These are phyloP conservation scores for Umbelopsis ramanniana DNA, from an alignment of 192 early-diverging fungal genomes.

Conservation along the genomic window DNA sequence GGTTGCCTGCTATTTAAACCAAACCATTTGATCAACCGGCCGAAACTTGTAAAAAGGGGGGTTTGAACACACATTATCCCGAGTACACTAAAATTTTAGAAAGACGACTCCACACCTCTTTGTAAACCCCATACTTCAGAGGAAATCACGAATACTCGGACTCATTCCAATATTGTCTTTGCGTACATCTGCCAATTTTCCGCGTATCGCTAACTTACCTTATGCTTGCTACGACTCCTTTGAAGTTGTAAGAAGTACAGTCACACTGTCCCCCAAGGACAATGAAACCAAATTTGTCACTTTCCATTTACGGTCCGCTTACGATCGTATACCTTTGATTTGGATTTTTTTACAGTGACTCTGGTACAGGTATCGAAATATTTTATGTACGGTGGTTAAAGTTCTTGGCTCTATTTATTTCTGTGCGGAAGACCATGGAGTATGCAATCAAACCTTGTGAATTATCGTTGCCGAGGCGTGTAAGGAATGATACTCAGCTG, in stretches of 20 bases:
- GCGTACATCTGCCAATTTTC: conserved; percentile 9
- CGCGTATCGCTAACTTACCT: conserved; percentile 5
- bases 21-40: neutral
- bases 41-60: neutral
- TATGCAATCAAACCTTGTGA: no score
- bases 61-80: neutral
- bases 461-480: no score
- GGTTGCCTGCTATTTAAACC: conserved; percentile 1
- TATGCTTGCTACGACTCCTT: neutral
- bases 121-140: neutral
- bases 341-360: neutral
- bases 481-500: no score
- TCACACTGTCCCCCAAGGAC: neutral
- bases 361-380: neutral
- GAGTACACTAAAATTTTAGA: conserved; percentile 7
- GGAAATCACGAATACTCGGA: neutral
- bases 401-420: no score
- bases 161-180: neutral
- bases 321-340: neutral
- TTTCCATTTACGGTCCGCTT: neutral
- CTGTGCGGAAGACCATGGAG: no score
- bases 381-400: no score
- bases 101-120: neutral
- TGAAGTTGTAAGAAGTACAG: neutral
- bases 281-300: neutral